Evolutionary conservation across 768 basidiomycete genomes (phyloP), one percentile per base, ranked within the genome.

Genomic region (Pleurotus sapidus): DNA sequence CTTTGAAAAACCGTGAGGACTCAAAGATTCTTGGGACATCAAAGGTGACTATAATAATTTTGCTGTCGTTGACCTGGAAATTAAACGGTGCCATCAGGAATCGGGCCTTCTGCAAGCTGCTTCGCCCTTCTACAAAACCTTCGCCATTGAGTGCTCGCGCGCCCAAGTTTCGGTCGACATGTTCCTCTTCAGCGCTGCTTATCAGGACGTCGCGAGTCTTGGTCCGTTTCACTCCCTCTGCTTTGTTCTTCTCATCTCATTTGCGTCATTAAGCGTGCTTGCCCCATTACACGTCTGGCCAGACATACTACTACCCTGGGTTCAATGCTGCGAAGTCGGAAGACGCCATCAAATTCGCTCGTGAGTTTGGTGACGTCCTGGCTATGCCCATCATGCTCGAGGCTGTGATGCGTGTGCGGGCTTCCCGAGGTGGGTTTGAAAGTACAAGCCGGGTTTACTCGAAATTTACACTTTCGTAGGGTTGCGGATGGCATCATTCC

Each of bases 91-190:
- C 11, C 30, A 3, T 9, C 62, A 94, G 88, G 97, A 99, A 80
- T 95, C 93, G 11, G 84, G 85, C 14, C 78, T 99, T 11, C 82
- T 99, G 34, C 94, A 95, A 77, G 83, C 97, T n/a, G 94, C 91
- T 0, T 90, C 89, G 15, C 84, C 89, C 3, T 99, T 96, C 78
- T 98, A 98, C 81, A 99, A 99, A 79, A 93, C 92, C 0, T 98
- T 98, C 63, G 95, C 97, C 15, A 99, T 98, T 66, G 97, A 98
- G 64, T 98, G 96, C 69, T 98, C 96, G 11, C 86, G 95, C 57
- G 88, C 92, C 4, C 97, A 98, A 71, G 93, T 99, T 46, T 93
- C 95, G 0, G 96, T 98, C 58, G 96, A 98, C 70, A 98, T 99
- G 96, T 98, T 98, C 87, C 78, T 99, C 57, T 98, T 98, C 78